Evolutionary conservation across 2,329 filamentous ascomycete genomes (phyloP).

Genomic region (Nannizzia gypsea): DNA sequence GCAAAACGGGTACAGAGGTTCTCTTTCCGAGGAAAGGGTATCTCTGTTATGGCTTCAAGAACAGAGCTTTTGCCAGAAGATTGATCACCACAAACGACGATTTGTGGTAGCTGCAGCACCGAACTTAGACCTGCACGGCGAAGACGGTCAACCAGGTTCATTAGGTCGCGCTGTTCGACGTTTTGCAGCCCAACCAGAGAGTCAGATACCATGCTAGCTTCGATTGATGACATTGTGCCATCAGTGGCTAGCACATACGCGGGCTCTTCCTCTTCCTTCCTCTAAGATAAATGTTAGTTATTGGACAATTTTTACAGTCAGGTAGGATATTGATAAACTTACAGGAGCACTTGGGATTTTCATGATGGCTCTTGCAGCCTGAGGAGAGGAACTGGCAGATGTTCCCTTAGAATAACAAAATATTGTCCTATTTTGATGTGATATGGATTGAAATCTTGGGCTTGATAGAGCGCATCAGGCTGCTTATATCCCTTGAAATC

Average conservation of each 20-base stretch:
- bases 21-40: slow-evolving; percentile 20
- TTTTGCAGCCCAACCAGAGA: slow-evolving; percentile 11
- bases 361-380: too few species aligned
- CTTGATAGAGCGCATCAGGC: too few species aligned
- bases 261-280: neutral
- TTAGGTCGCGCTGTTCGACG: slow-evolving; percentile 36
- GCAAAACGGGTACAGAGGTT: slow-evolving; percentile 24
- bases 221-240: neutral
- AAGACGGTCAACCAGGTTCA: slow-evolving; percentile 44
- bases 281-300: too few species aligned
- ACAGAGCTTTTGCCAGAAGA: slow-evolving; percentile 24
- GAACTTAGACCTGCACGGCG: slow-evolving; percentile 39
- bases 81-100: slow-evolving; percentile 24
- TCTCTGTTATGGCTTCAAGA: slow-evolving; percentile 21
- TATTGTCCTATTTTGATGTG: too few species aligned
- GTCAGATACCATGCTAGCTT: neutral
- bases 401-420: too few species aligned
- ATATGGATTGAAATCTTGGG: too few species aligned
- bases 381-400: too few species aligned
- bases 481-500: too few species aligned
- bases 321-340: too few species aligned
- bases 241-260: neutral
- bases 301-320: too few species aligned
- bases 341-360: too few species aligned
- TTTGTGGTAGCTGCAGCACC: slow-evolving; percentile 31